A percentile compares a stretch with the other conserved stretches of the same genome.
These are phyloP conservation scores for Lachnellula suecica DNA, from an alignment of 2,329 filamentous ascomycete species.

Conservation along the genomic window DNA sequence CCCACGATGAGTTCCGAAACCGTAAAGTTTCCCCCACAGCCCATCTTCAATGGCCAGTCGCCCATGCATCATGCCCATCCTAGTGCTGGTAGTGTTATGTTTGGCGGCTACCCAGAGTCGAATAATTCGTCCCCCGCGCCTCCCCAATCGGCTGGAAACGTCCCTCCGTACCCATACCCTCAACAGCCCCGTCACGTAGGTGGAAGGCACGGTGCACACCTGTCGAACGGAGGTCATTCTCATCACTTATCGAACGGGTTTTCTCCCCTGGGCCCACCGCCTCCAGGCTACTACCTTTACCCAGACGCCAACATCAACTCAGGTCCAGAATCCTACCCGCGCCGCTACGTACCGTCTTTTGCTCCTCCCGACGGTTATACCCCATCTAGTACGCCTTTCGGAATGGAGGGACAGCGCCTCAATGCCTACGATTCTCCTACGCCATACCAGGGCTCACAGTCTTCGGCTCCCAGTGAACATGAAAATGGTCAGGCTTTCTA, in stretches of 20 bases:
- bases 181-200: slow-evolving; percentile 14
- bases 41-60: slow-evolving; percentile 26
- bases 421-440: slow-evolving; percentile 45
- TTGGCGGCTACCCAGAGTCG: slow-evolving; percentile 54
- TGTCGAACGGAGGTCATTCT: slow-evolving; percentile 26
- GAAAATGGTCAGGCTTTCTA: slow-evolving; percentile 32
- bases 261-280: slow-evolving; percentile 26
- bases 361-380: slow-evolving; percentile 35
- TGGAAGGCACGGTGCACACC: slow-evolving; percentile 20
- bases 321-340: slow-evolving; percentile 21
- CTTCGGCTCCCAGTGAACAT: slow-evolving; percentile 49
- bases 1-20: slow-evolving; percentile 13
- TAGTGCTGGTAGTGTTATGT: slow-evolving; percentile 56
- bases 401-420: slow-evolving; percentile 21
- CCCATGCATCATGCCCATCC: slow-evolving; percentile 50
- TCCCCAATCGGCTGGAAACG: slow-evolving; percentile 47
- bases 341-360: slow-evolving; percentile 31
- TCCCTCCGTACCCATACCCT: slow-evolving; percentile 31
- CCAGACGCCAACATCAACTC: slow-evolving; percentile 23
- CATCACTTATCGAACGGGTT: slow-evolving; percentile 29
- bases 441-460: slow-evolving; percentile 61
- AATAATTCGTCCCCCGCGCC: slow-evolving; percentile 57
- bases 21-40: slow-evolving; percentile 18
- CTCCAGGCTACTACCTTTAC: slow-evolving; percentile 24
- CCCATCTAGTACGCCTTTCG: slow-evolving; percentile 30